A percentile compares a stretch with the other conserved stretches of the same genome.
Conservation (phyloP, 768 basidiomycete genomes). For the Gautieria morchelliformis region DNA sequence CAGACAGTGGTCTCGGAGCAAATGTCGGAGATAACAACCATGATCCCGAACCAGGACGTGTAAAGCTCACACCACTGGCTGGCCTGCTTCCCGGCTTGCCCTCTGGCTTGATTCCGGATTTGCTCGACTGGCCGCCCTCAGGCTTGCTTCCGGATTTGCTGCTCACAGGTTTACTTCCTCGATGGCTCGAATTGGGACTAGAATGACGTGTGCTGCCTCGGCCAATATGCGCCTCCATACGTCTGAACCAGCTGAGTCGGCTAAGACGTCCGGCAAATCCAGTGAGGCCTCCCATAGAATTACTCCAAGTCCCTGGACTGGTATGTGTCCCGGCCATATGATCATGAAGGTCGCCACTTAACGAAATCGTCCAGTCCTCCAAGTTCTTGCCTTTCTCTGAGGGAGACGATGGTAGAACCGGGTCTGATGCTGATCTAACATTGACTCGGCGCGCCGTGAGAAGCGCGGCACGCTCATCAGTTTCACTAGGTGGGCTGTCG, state of each 20-base stretch:
- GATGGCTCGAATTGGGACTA: not conserved
- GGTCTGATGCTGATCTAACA: constrained; percentile 17
- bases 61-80: not conserved
- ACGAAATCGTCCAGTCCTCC: not conserved
- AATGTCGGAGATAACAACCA: not conserved
- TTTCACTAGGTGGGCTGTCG: constrained; percentile 19
- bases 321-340: not conserved
- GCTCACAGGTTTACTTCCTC: not conserved
- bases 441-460: constrained; percentile 44
- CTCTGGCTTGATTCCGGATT: too few relatives aligned
- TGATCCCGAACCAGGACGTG: not conserved
- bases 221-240: constrained; percentile 10
- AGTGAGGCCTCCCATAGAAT: constrained; percentile 32
- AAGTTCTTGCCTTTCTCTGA: not conserved
- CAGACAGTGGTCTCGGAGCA: not conserved
- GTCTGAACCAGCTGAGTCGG: constrained; percentile 53
- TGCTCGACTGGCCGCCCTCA: not conserved
- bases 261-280: constrained; percentile 36
- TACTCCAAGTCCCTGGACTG: not conserved
- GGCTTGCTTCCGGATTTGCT: not conserved
- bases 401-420: not conserved
- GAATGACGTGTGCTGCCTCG: constrained; percentile 3
- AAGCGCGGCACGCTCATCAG: constrained; percentile 34
- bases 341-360: not conserved
- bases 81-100: not conserved